These are phyloP conservation scores for Chlamydomonas incerta DNA, from an alignment of 139 green algal species.

Conservation along the genomic window DNA sequence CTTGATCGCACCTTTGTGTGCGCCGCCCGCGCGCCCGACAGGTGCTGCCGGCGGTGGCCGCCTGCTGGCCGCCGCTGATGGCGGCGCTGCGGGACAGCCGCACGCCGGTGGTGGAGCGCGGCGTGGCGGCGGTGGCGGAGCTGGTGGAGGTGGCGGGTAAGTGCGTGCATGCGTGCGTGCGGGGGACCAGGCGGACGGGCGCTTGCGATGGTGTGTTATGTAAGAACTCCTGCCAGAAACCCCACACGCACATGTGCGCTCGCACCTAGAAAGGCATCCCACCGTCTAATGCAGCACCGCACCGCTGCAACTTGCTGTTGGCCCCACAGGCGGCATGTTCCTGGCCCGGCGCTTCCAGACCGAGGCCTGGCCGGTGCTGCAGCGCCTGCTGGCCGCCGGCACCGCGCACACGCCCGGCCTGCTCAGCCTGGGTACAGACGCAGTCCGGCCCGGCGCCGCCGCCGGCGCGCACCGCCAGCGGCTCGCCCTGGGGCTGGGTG, in stretches of 20 bases:
- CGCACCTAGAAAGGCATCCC: too few relatives aligned
- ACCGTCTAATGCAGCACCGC: too few relatives aligned
- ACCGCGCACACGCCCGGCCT: slow-evolving; percentile 43
- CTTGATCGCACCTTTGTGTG: too few relatives aligned
- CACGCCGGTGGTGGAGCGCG: slow-evolving; percentile 56
- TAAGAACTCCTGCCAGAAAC: too few relatives aligned
- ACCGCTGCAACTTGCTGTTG: too few relatives aligned
- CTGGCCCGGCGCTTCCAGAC: slow-evolving; percentile 64
- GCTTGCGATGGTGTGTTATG: too few relatives aligned
- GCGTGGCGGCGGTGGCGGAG: slow-evolving; percentile 47
- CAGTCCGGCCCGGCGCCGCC: too few relatives aligned
- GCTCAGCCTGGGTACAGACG: slow-evolving; percentile 21
- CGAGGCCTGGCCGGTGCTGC: slow-evolving; percentile 75
- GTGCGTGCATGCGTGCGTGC: too few relatives aligned
- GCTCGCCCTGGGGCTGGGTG: neutral
- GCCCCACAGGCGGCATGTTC: slow-evolving; percentile 61
- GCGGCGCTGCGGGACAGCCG: slow-evolving; percentile 66
- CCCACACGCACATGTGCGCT: too few relatives aligned
- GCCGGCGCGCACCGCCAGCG: neutral
- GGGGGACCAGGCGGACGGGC: neutral
- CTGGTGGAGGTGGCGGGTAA: slow-evolving; percentile 14
- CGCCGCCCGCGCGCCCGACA: too few relatives aligned
- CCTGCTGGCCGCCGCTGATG: slow-evolving; percentile 72
- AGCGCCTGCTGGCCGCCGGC: slow-evolving; percentile 57
- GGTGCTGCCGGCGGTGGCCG: slow-evolving; percentile 79